phyloP scores from a whole-genome alignment of 1,284 basidiomycete species.

The Cryptococcus wingfieldii region DNA sequence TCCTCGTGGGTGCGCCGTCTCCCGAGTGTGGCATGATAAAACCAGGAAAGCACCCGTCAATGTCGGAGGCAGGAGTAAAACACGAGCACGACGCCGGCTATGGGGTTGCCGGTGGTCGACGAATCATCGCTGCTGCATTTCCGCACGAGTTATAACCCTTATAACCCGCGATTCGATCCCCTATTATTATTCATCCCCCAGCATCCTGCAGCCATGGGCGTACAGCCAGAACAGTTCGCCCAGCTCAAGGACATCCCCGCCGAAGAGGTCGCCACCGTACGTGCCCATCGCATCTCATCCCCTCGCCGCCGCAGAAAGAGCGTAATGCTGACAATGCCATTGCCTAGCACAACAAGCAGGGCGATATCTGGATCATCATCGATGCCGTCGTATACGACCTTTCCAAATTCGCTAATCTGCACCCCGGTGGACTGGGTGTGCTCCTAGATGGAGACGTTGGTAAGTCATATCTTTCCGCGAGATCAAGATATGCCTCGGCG shows the following conservation, averaged over 20 bases:
- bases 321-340: background rate
- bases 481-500: background rate
- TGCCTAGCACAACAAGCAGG: slow-evolving; percentile 67
- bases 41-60: no score
- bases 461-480: slow-evolving; percentile 46
- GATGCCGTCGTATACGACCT: slow-evolving; percentile 79
- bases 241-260: slow-evolving; percentile 41
- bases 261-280: slow-evolving; percentile 51
- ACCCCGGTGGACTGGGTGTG: slow-evolving; percentile 75
- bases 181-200: no score
- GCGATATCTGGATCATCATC: slow-evolving; percentile 75
- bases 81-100: no score
- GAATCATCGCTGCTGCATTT: no score
- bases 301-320: no score
- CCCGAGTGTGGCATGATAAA: no score
- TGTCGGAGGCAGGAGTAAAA: no score
- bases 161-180: no score
- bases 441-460: slow-evolving; percentile 69
- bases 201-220: slow-evolving; percentile 3
- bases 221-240: slow-evolving; percentile 4
- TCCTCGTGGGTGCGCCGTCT: no score
- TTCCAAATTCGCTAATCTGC: slow-evolving; percentile 68
- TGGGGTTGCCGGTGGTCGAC: no score
- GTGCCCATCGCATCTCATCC: slow-evolving; percentile 10
- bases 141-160: no score